Base-by-base conservation (phyloP, 805 yeast species). In the Starmera caribaea region DNA sequence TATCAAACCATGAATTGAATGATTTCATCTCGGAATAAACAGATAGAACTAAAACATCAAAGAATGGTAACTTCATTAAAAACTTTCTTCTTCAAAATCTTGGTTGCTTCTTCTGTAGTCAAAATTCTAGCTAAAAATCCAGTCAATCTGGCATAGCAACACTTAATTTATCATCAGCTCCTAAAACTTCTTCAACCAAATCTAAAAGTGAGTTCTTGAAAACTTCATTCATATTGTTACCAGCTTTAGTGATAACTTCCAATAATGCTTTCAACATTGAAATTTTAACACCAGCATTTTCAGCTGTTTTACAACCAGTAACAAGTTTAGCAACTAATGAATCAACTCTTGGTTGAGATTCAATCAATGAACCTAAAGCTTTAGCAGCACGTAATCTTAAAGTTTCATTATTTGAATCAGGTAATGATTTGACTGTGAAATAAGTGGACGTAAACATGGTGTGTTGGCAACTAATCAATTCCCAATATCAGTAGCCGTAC, bases 361-460 rank as follows among this genome's bases (percentile, higher is more conserved):
- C 81, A 53, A 90, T 85, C 55, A 92, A 71, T 9, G 89, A 76
- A 38, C 96, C 96, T 49, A 92, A 66, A 0, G 96, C 97, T 46
- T 71, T 73, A 26, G 95, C 97, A 12, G 98, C 96, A 45, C 95
- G 75, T 7, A 76, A 61, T 48, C 97, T 73, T 53, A 92, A 67
- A 8, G 73, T 62, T 38, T 82, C 94, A 51, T 80, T 83, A 2
- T 74, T 53, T 2, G 83, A 68, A 62, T 92, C 98, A 38, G 86
- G 73, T 48, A 92, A 68, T 2, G 96, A 84, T 57, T 94, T 83
- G 33, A 90, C 95, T 92, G 99, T 9, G 99, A 98, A 61, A 92
- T 77, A 59, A 92, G 92, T 13, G 99, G 98, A 54, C 90, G 76
- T 60, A 92, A 71, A 58, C 86, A 85, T 34, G 98, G 97, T 16